phyloP scores from a whole-genome alignment of 371 early-diverging fungal genomes.

The Thermomucor indicae-seudaticae region DNA sequence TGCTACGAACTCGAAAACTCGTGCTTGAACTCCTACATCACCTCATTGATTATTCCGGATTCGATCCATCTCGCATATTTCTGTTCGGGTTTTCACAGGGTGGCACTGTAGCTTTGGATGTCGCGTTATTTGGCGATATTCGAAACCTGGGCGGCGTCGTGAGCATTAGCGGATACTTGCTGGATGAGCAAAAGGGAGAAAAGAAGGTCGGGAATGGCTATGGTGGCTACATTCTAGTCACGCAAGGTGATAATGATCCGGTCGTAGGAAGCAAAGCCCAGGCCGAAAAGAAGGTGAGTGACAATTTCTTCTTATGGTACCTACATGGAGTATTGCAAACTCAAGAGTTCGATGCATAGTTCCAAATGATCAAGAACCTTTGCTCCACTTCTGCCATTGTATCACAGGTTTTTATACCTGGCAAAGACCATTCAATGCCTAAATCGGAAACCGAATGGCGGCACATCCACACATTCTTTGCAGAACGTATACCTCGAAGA shows the following conservation, averaged over 20 bases:
- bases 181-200: conserved; percentile 39
- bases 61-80: conserved; percentile 44
- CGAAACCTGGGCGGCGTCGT: conserved; percentile 46
- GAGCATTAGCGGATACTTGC: conserved; percentile 53
- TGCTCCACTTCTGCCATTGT: conserved; percentile 31
- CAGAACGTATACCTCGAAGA: conserved; percentile 43
- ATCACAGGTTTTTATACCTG: conserved; percentile 34
- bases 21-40: conserved; percentile 38
- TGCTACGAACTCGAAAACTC: conserved; percentile 27
- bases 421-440: conserved; percentile 53
- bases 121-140: conserved; percentile 47
- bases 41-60: conserved; percentile 40
- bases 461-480: conserved; percentile 52
- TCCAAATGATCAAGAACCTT: conserved; percentile 23
- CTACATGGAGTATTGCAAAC: neutral
- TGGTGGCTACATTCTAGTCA: conserved; percentile 44
- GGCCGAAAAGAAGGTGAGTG: conserved; percentile 47
- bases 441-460: conserved; percentile 47
- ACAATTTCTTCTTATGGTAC: too few species aligned
- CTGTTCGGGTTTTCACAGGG: conserved; percentile 79
- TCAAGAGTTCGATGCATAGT: conserved; percentile 11
- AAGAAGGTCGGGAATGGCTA: conserved; percentile 23
- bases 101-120: conserved; percentile 62
- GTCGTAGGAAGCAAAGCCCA: conserved; percentile 23
- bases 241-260: conserved; percentile 54